phyloP scores from a whole-genome alignment of 2,329 filamentous ascomycete species.

The Fusarium verrucosum region DNA sequence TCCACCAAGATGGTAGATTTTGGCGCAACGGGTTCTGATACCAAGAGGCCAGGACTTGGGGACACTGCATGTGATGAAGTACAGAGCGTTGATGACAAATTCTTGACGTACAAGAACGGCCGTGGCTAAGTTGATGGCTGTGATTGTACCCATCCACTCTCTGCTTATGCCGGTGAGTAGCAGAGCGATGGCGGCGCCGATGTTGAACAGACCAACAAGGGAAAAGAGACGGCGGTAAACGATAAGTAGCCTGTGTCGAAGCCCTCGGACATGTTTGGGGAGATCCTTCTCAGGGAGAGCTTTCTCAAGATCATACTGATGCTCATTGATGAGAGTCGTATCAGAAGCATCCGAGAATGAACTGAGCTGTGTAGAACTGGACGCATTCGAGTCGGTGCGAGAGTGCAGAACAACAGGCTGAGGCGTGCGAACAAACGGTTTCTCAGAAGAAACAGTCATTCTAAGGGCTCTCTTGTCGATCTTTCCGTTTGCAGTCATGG shows the following conservation, averaged over 20 bases:
- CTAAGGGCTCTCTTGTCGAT: conserved; percentile 60
- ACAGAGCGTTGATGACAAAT: conserved; percentile 61
- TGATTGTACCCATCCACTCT: conserved; percentile 53
- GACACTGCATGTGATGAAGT: conserved; percentile 56
- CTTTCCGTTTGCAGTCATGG: conserved; percentile 65
- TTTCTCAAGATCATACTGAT: conserved; percentile 42
- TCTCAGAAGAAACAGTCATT: not conserved
- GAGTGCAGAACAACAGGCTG: conserved; percentile 28
- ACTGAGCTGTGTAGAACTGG: conserved; percentile 40
- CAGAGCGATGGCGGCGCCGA: conserved; percentile 57
- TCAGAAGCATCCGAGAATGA: conserved; percentile 30
- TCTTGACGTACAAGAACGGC: conserved; percentile 64
- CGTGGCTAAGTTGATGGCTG: conserved; percentile 59
- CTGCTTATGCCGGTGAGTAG: conserved; percentile 48
- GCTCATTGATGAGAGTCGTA: conserved; percentile 34
- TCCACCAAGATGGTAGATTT: conserved; percentile 62
- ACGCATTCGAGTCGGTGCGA: conserved; percentile 43
- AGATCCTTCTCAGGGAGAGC: conserved; percentile 55
- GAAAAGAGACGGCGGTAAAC: conserved; percentile 67
- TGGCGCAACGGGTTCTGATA: conserved; percentile 57
- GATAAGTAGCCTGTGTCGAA: conserved; percentile 58
- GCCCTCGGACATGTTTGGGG: conserved; percentile 50
- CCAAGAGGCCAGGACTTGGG: conserved; percentile 58
- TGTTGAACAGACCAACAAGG: conserved; percentile 61
- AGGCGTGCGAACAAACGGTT: conserved; percentile 1